Evolutionary conservation across 768 basidiomycete genomes (phyloP), one percentile per base, ranked within the genome.

Genomic region (Mycena leptocephala): DNA sequence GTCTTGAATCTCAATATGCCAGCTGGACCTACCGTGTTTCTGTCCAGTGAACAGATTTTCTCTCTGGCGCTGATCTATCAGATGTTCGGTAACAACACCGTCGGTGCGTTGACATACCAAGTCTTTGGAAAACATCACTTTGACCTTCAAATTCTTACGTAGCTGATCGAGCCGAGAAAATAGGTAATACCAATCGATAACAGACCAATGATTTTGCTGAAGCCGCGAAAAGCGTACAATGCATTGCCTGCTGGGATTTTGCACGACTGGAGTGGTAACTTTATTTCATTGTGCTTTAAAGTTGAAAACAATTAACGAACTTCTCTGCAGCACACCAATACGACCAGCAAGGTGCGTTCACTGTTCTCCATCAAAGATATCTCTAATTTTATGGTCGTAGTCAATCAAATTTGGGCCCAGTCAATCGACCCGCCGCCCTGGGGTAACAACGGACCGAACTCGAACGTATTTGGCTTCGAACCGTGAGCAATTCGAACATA

Each of bases 351-450:
- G 85, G 86, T 86, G 13, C 33, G 30, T 48, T 32, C 7, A 53
- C 30, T 53, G 32, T 32, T 30, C 18, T 9, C 26, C 1, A n/a
- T 51, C 43, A 8, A 35, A 24, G 6, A 26, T 5, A 28, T 32
- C 16, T 22, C 46, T 43, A 8, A 56, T 51, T 33, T n/a, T 43
- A 24, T 26, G 18, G 41, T 71, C 13, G 39, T 68, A 88, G 87
- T 85, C 2, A 88, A 88, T 43, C 86, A 88, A 75, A 86, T 88
- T 35, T 87, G 87, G 87, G 85, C 86, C 0, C 79, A 87, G 73
- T 80, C 74, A 22, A 87, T 87, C 82, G 79, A 86, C 51, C 86
- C 86, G 1, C 75, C 82, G 30, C 64, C 64, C 5, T 65, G 46
- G 84, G 85, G 82, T 22, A 83, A 84, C 46, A 87, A 87, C 58